Evolutionary conservation across 2,329 filamentous ascomycete species (phyloP), one percentile per base, ranked within the genome.

Genomic region (Colletotrichum sidae): DNA sequence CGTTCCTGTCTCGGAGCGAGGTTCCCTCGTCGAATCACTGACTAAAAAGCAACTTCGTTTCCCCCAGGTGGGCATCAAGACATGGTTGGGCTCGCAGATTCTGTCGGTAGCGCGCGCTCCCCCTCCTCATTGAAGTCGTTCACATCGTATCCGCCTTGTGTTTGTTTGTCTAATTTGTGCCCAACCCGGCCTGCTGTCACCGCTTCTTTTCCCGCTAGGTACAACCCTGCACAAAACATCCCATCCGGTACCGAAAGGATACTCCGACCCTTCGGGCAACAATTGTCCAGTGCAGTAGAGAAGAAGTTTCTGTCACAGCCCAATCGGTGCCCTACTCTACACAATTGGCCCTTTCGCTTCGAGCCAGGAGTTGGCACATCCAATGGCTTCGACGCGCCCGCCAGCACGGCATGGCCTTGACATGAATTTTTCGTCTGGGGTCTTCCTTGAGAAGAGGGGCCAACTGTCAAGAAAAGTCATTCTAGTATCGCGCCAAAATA

Each of bases 191-290:
- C 37, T 68, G 49, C 55, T 68, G 67, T 69, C 67, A 76, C 74
- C 74, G 74, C 74, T 76, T 69, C 70, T 75, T 71, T 59, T 67
- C 64, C 68, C 74, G 69, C 74, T 70, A 69, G 74, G 74, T 72
- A 72, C 71, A 75, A 69, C 74, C 74, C 75, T 76, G 74, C 71
- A 73, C 69, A 60, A 56, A 60, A 63, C 69, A 64, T 72, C 73
- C 70, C 69, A 70, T 69, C 69, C 69, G 69, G 71, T 58, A 69
- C 67, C 54, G 55, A 55, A 69, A 69, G 69, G 71, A 68, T 71
- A 73, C 70, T 71, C 72, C 71, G 71, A 61, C 67, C 68, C 70
- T 61, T 70, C 75, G 74, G 74, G 73, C 74, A 76, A 75, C 74
- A 76, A 75, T 70, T 65, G 54, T 60, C 54, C 60, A 65, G 55